phyloP scores from a whole-genome alignment of 495 filamentous ascomycete species.

The Penicillium angulare region DNA sequence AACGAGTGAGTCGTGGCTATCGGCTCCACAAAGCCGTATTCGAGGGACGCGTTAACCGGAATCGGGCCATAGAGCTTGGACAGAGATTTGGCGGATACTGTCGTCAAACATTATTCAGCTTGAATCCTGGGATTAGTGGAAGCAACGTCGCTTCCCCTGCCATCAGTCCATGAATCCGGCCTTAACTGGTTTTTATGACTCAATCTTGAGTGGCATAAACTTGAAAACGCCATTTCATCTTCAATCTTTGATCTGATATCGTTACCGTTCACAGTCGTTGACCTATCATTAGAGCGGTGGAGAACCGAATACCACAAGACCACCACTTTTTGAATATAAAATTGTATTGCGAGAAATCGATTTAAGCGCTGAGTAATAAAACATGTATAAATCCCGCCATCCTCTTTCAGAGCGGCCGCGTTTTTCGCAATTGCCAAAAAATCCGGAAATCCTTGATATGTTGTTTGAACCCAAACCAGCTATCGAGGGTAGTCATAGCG shows the following conservation, averaged over 20 bases:
- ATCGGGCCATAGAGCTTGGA: slow-evolving; percentile 28
- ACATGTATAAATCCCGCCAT: slow-evolving; percentile 25
- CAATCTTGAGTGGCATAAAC: too few species aligned
- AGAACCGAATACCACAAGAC: neutral
- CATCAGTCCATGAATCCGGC: too few species aligned
- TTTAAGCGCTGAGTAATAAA: slow-evolving; percentile 30
- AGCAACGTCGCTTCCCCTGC: too few species aligned
- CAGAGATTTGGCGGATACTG: slow-evolving; percentile 21
- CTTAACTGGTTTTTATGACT: too few species aligned
- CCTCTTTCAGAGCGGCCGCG: slow-evolving; percentile 12
- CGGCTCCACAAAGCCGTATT: slow-evolving; percentile 34
- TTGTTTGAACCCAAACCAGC: slow-evolving; percentile 18
- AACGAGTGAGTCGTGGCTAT: slow-evolving; percentile 35
- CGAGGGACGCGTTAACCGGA: slow-evolving; percentile 39
- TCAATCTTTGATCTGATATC: neutral
- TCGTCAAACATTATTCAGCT: slow-evolving; percentile 15
- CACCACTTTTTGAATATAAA: slow-evolving; percentile 6
- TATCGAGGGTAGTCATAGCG: neutral
- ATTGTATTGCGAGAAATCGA: slow-evolving; percentile 18
- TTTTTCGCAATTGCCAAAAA: slow-evolving; percentile 39
- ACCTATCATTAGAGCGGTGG: neutral
- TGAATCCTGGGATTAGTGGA: too few species aligned
- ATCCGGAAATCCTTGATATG: slow-evolving; percentile 35
- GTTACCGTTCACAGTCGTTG: neutral
- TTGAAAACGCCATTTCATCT: neutral